phyloP scores from a whole-genome alignment of 495 filamentous ascomycete species.

The Lepraria neglecta region DNA sequence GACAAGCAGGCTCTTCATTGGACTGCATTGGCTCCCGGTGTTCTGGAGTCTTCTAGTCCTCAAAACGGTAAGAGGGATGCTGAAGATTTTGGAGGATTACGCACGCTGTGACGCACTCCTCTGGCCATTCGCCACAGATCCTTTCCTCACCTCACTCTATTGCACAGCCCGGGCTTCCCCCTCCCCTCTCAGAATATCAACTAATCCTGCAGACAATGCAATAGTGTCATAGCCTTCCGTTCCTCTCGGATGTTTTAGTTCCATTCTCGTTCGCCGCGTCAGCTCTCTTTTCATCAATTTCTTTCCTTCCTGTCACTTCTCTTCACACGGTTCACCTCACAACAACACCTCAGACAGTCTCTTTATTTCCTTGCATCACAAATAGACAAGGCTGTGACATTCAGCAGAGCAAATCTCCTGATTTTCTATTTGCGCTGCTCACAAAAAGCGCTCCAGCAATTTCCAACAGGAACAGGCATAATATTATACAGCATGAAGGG shows the following conservation, averaged over 20 bases:
- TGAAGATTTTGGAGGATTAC: not conserved
- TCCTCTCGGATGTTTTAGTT: not conserved
- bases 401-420: not conserved
- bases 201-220: not conserved
- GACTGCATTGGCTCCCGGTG: no score
- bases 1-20: no score
- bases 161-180: not conserved
- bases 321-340: not conserved
- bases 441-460: slow-evolving; percentile 2
- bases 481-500: not conserved
- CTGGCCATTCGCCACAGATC: not conserved
- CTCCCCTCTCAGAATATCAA: not conserved
- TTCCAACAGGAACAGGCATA: not conserved
- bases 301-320: not conserved
- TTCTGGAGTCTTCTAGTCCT: not conserved
- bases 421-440: not conserved
- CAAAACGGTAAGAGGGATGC: not conserved
- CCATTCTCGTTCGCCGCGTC: not conserved
- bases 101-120: slow-evolving; percentile 1
- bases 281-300: slow-evolving; percentile 1
- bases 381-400: not conserved
- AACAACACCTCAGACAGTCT: not conserved
- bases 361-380: not conserved
- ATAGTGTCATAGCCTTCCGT: slow-evolving; percentile 6
- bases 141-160: not conserved